phyloP scores from a whole-genome alignment of 2,329 filamentous ascomycete genomes.

The Cladophialophora immunda region DNA sequence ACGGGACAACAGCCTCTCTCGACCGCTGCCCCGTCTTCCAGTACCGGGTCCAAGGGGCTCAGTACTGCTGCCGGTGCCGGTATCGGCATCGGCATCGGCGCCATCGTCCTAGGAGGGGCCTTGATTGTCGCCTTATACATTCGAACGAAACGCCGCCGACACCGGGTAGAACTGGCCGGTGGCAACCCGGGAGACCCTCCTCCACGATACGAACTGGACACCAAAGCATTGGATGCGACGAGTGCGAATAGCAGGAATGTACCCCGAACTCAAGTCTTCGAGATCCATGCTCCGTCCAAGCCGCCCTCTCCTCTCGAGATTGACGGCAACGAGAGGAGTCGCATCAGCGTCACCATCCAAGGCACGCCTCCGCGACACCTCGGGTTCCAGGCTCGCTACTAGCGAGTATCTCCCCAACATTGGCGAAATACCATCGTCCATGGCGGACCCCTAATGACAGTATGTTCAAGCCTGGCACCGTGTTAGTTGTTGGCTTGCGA shows the following conservation, averaged over 20 bases:
- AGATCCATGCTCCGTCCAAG: constrained; percentile 25
- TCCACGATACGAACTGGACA: constrained; percentile 36
- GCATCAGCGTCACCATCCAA: constrained; percentile 34
- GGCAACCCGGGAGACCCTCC: constrained; percentile 29
- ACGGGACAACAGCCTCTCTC: constrained; percentile 19
- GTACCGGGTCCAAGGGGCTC: constrained; percentile 25
- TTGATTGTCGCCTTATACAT: constrained; percentile 32
- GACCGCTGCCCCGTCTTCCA: constrained; percentile 3
- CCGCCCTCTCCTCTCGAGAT: constrained; percentile 36
- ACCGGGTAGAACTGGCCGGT: not conserved
- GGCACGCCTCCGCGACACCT: constrained; percentile 31
- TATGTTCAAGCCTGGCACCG: constrained; percentile 1
- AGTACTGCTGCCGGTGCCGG: constrained; percentile 34
- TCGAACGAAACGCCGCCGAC: constrained; percentile 30
- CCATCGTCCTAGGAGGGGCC: constrained; percentile 30
- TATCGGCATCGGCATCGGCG: constrained; percentile 38
- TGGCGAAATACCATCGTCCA: too few relatives aligned
- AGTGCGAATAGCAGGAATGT: constrained; percentile 2
- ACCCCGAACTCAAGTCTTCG: constrained; percentile 18
- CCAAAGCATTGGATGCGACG: constrained; percentile 21
- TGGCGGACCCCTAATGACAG: not conserved
- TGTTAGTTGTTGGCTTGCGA: not conserved
- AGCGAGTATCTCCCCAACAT: not conserved
- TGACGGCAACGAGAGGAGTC: constrained; percentile 33
- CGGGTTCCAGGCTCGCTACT: constrained; percentile 31